phyloP scores from a whole-genome alignment of 2,329 filamentous ascomycete species.

The Diaporthe humulicola region DNA sequence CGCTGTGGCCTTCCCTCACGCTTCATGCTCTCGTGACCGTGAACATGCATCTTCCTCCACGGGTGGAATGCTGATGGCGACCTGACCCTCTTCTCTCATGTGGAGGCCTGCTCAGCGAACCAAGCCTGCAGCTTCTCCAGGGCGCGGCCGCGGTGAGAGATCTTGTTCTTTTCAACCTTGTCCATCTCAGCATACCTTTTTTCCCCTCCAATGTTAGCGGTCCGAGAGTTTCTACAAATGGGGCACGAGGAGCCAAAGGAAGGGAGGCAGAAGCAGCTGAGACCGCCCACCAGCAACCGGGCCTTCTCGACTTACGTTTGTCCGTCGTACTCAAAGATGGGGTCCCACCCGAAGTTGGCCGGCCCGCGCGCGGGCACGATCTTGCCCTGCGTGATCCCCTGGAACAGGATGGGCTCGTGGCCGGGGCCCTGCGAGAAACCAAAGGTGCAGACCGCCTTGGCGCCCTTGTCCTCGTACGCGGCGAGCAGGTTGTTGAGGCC shows the following conservation, averaged over 20 bases:
- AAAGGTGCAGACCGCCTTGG: slow-evolving; percentile 96
- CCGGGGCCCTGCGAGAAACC: slow-evolving; percentile 90
- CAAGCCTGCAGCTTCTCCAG: slow-evolving; percentile 87
- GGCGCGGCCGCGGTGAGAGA: slow-evolving; percentile 92
- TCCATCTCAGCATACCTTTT: slow-evolving; percentile 92
- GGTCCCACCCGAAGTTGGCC: slow-evolving; percentile 91
- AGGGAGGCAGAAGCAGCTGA: neutral
- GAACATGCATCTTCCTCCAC: neutral
- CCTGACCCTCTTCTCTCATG: slow-evolving; percentile 22
- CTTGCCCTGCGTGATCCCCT: slow-evolving; percentile 85
- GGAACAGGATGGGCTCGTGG: slow-evolving; percentile 87
- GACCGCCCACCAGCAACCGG: neutral
- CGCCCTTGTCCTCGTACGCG: slow-evolving; percentile 90
- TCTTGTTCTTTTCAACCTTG: slow-evolving; percentile 86
- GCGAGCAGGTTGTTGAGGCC: slow-evolving; percentile 92
- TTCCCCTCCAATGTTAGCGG: neutral
- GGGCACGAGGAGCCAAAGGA: neutral
- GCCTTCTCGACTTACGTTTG: slow-evolving; percentile 71
- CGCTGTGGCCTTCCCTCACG: neutral
- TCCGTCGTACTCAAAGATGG: slow-evolving; percentile 94
- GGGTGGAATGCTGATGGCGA: neutral
- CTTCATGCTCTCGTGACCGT: too few relatives aligned
- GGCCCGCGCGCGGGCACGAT: slow-evolving; percentile 89
- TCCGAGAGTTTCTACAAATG: neutral
- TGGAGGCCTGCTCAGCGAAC: slow-evolving; percentile 66